These are phyloP conservation scores for Pyracantha coccinea DNA, from an alignment of 331 rosid species.

Conservation along the genomic window DNA sequence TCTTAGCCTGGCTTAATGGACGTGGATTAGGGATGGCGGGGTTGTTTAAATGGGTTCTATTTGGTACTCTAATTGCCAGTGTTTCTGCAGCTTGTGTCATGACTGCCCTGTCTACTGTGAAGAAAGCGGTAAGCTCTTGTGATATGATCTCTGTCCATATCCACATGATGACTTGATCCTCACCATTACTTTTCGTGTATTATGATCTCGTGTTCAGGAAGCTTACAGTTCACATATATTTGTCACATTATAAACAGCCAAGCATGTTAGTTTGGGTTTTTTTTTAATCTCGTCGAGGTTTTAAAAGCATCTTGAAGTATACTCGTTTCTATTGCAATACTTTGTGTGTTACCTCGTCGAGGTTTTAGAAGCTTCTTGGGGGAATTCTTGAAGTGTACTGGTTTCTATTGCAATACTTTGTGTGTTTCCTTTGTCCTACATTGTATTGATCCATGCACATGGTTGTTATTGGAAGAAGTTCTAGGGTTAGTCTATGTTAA, in stretches of 20 bases:
- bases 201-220: background rate
- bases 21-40: conserved; percentile 57
- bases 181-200: background rate
- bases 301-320: too few species aligned
- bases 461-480: too few species aligned
- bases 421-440: too few species aligned
- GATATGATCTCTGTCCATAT: background rate
- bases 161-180: background rate
- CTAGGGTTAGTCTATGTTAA: too few species aligned
- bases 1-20: conserved; percentile 83
- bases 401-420: too few species aligned
- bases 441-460: too few species aligned
- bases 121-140: conserved; percentile 39
- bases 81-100: conserved; percentile 70
- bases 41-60: conserved; percentile 62
- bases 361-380: too few species aligned
- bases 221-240: background rate
- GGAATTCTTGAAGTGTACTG: too few species aligned
- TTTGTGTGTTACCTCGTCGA: too few species aligned
- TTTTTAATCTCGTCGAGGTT: too few species aligned
- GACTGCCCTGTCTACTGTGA: conserved; percentile 60
- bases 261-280: background rate
- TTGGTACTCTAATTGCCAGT: conserved; percentile 75
- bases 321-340: too few species aligned
- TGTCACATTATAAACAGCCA: background rate